Percentiles rank a stretch among this genome's conserved stretches.
Evolutionary conservation across 1,284 basidiomycete species (phyloP).

Genomic region (Rhizopogon parksii): DNA sequence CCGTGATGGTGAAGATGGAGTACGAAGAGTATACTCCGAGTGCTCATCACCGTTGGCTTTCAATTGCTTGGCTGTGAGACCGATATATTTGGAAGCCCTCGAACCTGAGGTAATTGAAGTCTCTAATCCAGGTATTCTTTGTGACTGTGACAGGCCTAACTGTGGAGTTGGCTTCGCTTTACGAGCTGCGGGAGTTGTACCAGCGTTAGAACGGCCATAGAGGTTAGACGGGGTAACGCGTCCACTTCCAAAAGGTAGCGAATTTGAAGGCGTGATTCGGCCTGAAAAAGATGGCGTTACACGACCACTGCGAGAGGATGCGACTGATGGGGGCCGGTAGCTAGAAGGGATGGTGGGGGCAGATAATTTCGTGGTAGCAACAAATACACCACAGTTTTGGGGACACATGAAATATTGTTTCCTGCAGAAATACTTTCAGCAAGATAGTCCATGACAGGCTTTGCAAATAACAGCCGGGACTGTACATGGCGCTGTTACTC

Average conservation of each 20-base stretch:
- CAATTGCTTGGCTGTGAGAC: conserved; percentile 78
- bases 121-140: conserved; percentile 29
- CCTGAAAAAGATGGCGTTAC: conserved; percentile 42
- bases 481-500: conserved; percentile 28
- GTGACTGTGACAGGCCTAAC: conserved; percentile 22
- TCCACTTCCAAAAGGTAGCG: conserved; percentile 35
- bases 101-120: conserved; percentile 69
- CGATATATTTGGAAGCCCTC: conserved; percentile 75
- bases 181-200: conserved; percentile 29
- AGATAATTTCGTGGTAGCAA: conserved; percentile 76
- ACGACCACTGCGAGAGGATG: conserved; percentile 63
- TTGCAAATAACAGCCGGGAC: not conserved
- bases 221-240: conserved; percentile 39
- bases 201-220: conserved; percentile 37
- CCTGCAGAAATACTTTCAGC: conserved; percentile 30
- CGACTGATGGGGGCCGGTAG: conserved; percentile 72
- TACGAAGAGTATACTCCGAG: conserved; percentile 21
- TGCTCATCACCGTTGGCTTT: conserved; percentile 22
- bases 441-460: not conserved
- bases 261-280: conserved; percentile 40
- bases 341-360: conserved; percentile 57
- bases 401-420: conserved; percentile 85
- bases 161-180: conserved; percentile 21
- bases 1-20: conserved; percentile 26
- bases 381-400: conserved; percentile 86